Conservation (phyloP, 1,139 yeast species). For the Geotrichum histeridarum region DNA sequence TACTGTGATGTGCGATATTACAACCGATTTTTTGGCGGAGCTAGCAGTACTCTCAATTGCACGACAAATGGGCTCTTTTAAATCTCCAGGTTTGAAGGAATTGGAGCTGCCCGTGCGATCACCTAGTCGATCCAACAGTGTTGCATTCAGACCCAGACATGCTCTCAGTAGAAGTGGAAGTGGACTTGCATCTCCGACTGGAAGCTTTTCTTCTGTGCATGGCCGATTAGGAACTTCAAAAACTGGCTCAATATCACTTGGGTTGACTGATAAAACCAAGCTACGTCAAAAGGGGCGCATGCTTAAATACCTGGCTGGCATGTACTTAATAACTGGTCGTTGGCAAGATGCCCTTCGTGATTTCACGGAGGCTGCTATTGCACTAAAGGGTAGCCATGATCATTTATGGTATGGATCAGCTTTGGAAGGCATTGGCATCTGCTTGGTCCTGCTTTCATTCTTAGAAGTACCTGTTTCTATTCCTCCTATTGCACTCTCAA, state of each 20-base stretch:
- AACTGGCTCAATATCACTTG: conserved; percentile 36
- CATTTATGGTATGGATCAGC: conserved; percentile 85
- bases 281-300: conserved; percentile 66
- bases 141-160: conserved; percentile 14
- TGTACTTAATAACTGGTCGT: conserved; percentile 75
- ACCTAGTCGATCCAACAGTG: conserved; percentile 3
- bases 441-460: conserved; percentile 56
- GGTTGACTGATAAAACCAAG: conserved; percentile 49
- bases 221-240: conserved; percentile 21
- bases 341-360: conserved; percentile 63
- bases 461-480: conserved; percentile 56
- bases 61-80: conserved; percentile 35
- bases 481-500: conserved; percentile 44
- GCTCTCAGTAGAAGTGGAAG: conserved; percentile 11
- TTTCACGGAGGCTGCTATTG: conserved; percentile 64
- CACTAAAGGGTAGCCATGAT: conserved; percentile 62
- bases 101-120: conserved; percentile 24
- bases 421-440: conserved; percentile 70
- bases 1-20: conserved; percentile 67
- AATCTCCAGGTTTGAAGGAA: conserved; percentile 35
- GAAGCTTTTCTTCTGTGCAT: conserved; percentile 5
- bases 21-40: conserved; percentile 57
- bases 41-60: conserved; percentile 58
- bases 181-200: conserved; percentile 14
- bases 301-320: conserved; percentile 67